These are phyloP conservation scores for Boehmeria nivea DNA, from an alignment of 306 rosid genomes.

Conservation along the genomic window DNA sequence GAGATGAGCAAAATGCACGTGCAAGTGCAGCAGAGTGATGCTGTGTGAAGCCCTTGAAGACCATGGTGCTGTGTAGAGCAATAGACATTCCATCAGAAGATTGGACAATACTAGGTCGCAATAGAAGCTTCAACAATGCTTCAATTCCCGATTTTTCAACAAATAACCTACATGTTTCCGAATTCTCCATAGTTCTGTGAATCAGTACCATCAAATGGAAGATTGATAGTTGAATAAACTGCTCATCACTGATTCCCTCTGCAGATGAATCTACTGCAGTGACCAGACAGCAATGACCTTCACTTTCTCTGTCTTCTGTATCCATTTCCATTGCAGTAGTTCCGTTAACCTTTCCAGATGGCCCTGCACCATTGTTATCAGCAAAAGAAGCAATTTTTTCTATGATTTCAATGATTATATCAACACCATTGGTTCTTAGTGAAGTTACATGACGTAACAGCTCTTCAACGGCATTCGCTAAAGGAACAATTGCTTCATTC, in stretches of 20 bases:
- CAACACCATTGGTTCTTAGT: constrained; percentile 81
- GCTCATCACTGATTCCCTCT: constrained; percentile 66
- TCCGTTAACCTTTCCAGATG: constrained; percentile 56
- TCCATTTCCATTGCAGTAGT: constrained; percentile 82
- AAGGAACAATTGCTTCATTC: constrained; percentile 93
- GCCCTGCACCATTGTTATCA: constrained; percentile 35
- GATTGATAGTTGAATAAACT: constrained; percentile 64
- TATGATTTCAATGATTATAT: constrained; percentile 73
- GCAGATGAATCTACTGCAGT: constrained; percentile 44
- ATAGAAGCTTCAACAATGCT: constrained; percentile 71
- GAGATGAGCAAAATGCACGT: constrained; percentile 80
- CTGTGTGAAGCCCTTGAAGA: constrained; percentile 87
- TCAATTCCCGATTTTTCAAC: constrained; percentile 92
- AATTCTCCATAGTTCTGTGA: constrained; percentile 90
- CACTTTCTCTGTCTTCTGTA: constrained; percentile 58
- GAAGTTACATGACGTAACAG: constrained; percentile 89
- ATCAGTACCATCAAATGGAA: constrained; percentile 91
- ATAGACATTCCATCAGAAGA: constrained; percentile 94
- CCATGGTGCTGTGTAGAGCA: constrained; percentile 97
- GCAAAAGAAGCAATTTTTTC: constrained; percentile 65
- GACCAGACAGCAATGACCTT: constrained; percentile 42
- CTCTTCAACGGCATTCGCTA: constrained; percentile 94
- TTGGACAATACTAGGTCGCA: constrained; percentile 72
- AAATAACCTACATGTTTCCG: constrained; percentile 92
- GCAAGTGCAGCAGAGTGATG: constrained; percentile 87